Evolutionary conservation across 768 basidiomycete genomes (phyloP).

Genomic region (Sporobolomyces roseus): DNA sequence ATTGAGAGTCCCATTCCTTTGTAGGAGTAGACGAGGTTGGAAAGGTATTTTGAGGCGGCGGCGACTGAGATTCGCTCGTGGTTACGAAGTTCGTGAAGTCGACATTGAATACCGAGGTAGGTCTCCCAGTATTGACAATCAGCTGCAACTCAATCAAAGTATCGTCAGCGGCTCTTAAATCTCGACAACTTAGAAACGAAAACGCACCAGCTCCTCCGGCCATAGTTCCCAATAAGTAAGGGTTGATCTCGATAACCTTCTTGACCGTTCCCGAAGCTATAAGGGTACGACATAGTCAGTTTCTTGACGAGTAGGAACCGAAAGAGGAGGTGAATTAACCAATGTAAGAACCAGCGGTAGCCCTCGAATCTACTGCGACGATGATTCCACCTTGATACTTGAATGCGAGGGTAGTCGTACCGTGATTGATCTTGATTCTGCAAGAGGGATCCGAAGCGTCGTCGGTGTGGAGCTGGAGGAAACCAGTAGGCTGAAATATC

Average conservation of each 20-base stretch:
- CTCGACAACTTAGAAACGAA: no score
- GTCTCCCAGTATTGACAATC: constrained; percentile 99
- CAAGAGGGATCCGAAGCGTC: constrained; percentile 91
- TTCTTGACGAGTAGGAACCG: background rate
- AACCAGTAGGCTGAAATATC: constrained; percentile 70
- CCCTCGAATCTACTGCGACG: constrained; percentile 98
- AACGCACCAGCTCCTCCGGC: constrained; percentile 92
- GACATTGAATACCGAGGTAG: constrained; percentile 95
- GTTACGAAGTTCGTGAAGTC: constrained; percentile 92
- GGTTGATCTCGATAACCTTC: constrained; percentile 98
- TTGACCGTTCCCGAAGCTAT: constrained; percentile 93
- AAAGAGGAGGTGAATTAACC: constrained; percentile 56
- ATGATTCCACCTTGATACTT: constrained; percentile 94
- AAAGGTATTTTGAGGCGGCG: constrained; percentile 96
- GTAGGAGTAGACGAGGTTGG: constrained; percentile 94
- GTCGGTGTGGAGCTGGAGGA: constrained; percentile 89
- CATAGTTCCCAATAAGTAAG: constrained; percentile 98
- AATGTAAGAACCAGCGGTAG: constrained; percentile 94
- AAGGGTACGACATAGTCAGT: background rate
- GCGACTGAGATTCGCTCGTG: constrained; percentile 95
- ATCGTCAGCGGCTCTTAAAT: no score
- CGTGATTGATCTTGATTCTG: constrained; percentile 97
- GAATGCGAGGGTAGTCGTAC: constrained; percentile 97
- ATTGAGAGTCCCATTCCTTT: constrained; percentile 99
- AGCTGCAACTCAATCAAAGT: no score